Evolutionary conservation across 2,329 filamentous ascomycete species (phyloP).

Genomic region (Aureobasidium sp.): DNA sequence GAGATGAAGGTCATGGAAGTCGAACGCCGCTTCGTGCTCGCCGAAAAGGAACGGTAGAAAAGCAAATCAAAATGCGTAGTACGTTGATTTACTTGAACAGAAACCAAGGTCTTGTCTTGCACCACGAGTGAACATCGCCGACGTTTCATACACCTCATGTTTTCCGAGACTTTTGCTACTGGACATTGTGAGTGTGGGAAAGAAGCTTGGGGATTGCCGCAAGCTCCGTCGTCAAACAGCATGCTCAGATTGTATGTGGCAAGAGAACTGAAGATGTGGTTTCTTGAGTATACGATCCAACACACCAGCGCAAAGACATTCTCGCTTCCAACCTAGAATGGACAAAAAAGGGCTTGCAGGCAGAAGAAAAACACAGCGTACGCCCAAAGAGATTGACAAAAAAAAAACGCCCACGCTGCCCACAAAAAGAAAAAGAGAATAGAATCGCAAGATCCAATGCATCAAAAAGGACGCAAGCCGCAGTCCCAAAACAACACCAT

Average conservation of each 20-base stretch:
- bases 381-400: neutral
- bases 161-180: too few species aligned
- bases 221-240: too few species aligned
- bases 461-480: too few species aligned
- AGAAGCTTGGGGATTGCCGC: too few species aligned
- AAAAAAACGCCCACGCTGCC: neutral
- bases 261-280: neutral
- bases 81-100: too few species aligned
- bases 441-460: neutral
- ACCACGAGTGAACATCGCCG: too few species aligned
- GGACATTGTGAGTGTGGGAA: too few species aligned
- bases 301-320: too few species aligned
- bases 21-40: conserved; percentile 44
- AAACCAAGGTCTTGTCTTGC: too few species aligned
- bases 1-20: conserved; percentile 40
- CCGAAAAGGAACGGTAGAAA: conserved; percentile 22
- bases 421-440: neutral
- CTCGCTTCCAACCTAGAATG: neutral
- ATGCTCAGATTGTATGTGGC: neutral
- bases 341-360: neutral
- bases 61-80: neutral
- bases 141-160: too few species aligned
- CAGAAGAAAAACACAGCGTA: neutral
- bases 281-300: too few species aligned
- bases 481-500: neutral